Conservation (phyloP, 495 filamentous ascomycete species). For the Penicillium silybi region DNA sequence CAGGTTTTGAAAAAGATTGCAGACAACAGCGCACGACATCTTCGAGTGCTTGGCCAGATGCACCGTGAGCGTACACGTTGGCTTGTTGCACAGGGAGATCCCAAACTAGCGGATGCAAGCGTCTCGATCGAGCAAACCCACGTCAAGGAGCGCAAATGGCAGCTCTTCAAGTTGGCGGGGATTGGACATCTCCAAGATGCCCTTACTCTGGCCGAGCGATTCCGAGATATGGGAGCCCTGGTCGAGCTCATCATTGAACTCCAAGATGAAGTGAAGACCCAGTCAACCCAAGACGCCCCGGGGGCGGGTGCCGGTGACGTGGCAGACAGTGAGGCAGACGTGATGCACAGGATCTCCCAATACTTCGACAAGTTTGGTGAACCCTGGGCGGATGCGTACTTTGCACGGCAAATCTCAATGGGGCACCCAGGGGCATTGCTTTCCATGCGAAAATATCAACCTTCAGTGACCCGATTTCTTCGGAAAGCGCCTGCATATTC, state of each 20-base stretch:
- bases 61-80: conserved; percentile 61
- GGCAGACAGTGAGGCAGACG: conserved; percentile 24
- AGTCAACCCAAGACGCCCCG: conserved; percentile 5
- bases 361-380: conserved; percentile 74
- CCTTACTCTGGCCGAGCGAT: conserved; percentile 69
- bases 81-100: conserved; percentile 48
- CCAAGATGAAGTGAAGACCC: conserved; percentile 37
- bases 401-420: conserved; percentile 65
- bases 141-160: conserved; percentile 51
- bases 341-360: conserved; percentile 46
- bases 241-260: conserved; percentile 57
- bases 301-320: conserved; percentile 4
- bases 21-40: conserved; percentile 49
- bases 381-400: conserved; percentile 74
- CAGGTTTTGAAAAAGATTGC: conserved; percentile 44
- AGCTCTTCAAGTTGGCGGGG: conserved; percentile 61
- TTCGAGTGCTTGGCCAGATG: conserved; percentile 55
- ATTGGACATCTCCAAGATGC: conserved; percentile 65
- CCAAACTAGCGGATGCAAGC: conserved; percentile 41
- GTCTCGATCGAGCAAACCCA: conserved; percentile 46
- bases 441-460: conserved; percentile 56
- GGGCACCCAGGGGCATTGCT: conserved; percentile 64
- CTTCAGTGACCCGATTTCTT: conserved; percentile 70
- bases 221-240: conserved; percentile 63
- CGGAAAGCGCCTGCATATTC: conserved; percentile 62